Evolutionary conservation across 305 asterid species (phyloP), one percentile per base, ranked within the genome.

Genomic region (Fraxinus velutina): DNA sequence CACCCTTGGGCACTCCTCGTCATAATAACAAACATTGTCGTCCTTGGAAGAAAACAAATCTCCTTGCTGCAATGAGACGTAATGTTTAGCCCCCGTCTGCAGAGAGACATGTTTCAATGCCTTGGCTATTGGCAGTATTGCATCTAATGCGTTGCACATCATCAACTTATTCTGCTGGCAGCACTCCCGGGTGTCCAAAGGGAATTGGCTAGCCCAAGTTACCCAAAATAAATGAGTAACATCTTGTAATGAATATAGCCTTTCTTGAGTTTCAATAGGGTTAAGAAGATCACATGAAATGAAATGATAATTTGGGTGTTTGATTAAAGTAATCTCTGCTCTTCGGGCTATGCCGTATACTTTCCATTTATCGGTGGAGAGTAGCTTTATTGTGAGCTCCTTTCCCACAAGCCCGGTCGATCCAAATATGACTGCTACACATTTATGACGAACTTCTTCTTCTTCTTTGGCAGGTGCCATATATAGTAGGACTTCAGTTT

Each of bases 391-490:
- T 6, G 95, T 95, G 3, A 94, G 89, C 91, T 93, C 94, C 84
- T 79, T 92, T 33, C 98, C 98, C n/a, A 94, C 96, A 5, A 94
- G 90, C 13, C 98, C 98, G 0, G 96, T 89, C 42, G 87, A 95
- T 74, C 98, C 98, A 78, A 92, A 94, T 82, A 94, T 91, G 81
- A 89, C 93, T 5, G 97, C 98, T 13, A 88, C 93, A 73, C 30
- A 73, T 50, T 72, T 80, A 27, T 36, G 15, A 19, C 0, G 5
- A 22, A 15, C 39, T 6, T 24, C 78, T 80, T 57, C 83, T 47
- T 76, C 55, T 13, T 60, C 79, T 52, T 83, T 62, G 42, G 80
- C 62, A 79, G 85, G 75, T 52, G 33, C 44, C 74, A 81, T 73
- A 68, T 21, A 15, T 47, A 81, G 6, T 47, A 47, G 19, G 57